Evolutionary conservation across 2,329 filamentous ascomycete species (phyloP), one percentile per base, ranked within the genome.

Genomic region (Achaetomium macrosporum): DNA sequence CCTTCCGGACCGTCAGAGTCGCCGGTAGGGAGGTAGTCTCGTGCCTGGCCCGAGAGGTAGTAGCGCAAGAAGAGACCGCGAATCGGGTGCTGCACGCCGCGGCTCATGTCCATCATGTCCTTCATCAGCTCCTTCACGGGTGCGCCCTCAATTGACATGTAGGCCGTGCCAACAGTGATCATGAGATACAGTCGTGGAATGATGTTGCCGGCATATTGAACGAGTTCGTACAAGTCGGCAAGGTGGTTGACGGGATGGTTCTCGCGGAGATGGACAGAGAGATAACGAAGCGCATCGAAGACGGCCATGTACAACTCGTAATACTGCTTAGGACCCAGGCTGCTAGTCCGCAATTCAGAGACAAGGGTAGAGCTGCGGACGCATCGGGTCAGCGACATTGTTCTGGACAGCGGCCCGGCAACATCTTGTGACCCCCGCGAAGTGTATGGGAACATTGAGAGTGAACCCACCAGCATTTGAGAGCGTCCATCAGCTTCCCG

Each of bases 51-150:
- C 20, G 90, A 93, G 47, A 99, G 81, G 68, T 96, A 99, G 72
- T 99, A 99, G 66, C 93, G 85, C 64, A 99, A 74, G 69, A 99
- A 99, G 51, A 99, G 77, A 16, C 93, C 93, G 53, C 93, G 88
- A 58, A 96, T 91, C 15, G 93, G 93, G 71, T 99, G 93, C 67
- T 99, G 93, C 19, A 99, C 91, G 52, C 93, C 93, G 58, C 93
- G 83, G 72, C 90, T 97, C 93, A 99, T 99, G 72, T 99, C 93
- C 93, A 99, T 99, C 93, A 99, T 99, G 71, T 99, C 93, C 73
- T 99, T 99, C 93, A 99, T 99, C 58, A 99, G 90, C 76, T 99
- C 93, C 74, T 99, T 99, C 62, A 99, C 93, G 0, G 93, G 93
- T 54, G 95, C 93, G 78, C 97, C 93, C 65, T 93, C 88, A 66